A percentile compares a stretch with the other conserved stretches of the same genome.
These are phyloP conservation scores for Xylariaceae sp. DNA, from an alignment of 2,329 filamentous ascomycete species.

Conservation along the genomic window DNA sequence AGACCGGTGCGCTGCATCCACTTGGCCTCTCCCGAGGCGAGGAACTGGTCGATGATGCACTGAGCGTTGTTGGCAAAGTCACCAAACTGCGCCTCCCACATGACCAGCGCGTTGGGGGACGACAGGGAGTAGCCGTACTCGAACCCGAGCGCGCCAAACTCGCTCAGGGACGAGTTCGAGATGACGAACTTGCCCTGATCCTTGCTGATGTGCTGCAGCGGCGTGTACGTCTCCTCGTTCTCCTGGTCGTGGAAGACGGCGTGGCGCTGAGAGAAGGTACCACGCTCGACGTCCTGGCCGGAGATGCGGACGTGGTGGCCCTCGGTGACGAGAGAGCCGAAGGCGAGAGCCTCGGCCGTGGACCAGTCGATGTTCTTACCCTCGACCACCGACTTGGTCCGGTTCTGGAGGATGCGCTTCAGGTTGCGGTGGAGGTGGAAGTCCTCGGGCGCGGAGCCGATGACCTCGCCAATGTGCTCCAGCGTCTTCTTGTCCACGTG, in stretches of 20 bases:
- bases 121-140: slow-evolving; percentile 98
- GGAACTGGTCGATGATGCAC: slow-evolving; percentile 98
- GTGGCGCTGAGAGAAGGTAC: slow-evolving; percentile 97
- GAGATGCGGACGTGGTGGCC: slow-evolving; percentile 97
- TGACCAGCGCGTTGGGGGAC: slow-evolving; percentile 92
- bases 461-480: slow-evolving; percentile 74
- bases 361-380: slow-evolving; percentile 97
- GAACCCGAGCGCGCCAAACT: slow-evolving; percentile 76
- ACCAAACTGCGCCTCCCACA: slow-evolving; percentile 99
- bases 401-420: slow-evolving; percentile 86
- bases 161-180: slow-evolving; percentile 82
- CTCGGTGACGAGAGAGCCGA: slow-evolving; percentile 84
- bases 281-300: slow-evolving; percentile 97
- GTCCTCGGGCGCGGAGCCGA: slow-evolving; percentile 72
- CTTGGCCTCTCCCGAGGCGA: slow-evolving; percentile 95
- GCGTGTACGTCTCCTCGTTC: slow-evolving; percentile 86
- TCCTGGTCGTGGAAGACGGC: slow-evolving; percentile 97
- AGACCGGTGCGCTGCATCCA: slow-evolving; percentile 98
- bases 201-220: slow-evolving; percentile 80
- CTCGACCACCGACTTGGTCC: slow-evolving; percentile 87
- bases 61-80: slow-evolving; percentile 99
- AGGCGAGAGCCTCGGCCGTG: slow-evolving; percentile 91
- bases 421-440: slow-evolving; percentile 92
- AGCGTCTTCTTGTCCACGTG: slow-evolving; percentile 68
- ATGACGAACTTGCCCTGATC: slow-evolving; percentile 96